These are phyloP conservation scores for Megacollybia platyphylla DNA, from an alignment of 1,284 basidiomycete genomes.

Conservation along the genomic window DNA sequence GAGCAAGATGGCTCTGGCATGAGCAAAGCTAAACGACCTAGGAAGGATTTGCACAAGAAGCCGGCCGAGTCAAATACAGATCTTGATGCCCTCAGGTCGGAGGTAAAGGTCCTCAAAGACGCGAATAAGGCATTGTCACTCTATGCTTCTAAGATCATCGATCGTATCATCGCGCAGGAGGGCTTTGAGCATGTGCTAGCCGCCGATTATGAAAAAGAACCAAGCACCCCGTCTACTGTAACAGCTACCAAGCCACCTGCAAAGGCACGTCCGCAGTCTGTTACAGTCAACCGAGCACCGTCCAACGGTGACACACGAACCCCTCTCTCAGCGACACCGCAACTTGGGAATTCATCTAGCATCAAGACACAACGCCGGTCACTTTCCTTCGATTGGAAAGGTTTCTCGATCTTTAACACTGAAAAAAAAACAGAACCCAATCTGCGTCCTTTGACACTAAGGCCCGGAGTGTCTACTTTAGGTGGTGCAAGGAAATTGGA, in stretches of 20 bases:
- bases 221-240: conserved; percentile 24
- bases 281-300: conserved; percentile 31
- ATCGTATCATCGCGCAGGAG: conserved; percentile 87
- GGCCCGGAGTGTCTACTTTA: conserved; percentile 41
- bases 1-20: conserved; percentile 33
- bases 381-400: conserved; percentile 72
- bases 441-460: conserved; percentile 62
- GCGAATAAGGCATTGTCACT: conserved; percentile 89
- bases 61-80: conserved; percentile 40
- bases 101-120: conserved; percentile 86
- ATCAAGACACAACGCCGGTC: conserved; percentile 53
- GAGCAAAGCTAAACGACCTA: conserved; percentile 38
- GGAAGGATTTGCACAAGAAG: conserved; percentile 32
- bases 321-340: conserved; percentile 16
- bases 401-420: conserved; percentile 54
- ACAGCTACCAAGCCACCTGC: conserved; percentile 16
- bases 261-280: conserved; percentile 49
- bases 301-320: conserved; percentile 20
- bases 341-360: conserved; percentile 20
- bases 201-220: conserved; percentile 67
- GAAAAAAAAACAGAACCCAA: conserved; percentile 53
- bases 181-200: conserved; percentile 91
- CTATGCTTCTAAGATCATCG: conserved; percentile 93
- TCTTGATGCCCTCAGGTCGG: conserved; percentile 57
- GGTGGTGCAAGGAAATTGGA: conserved; percentile 62